Percentiles rank a stretch among this genome's conserved stretches.
Conservation (phyloP, 2,329 filamentous ascomycete species). For the Aspergillus calidoustus region DNA sequence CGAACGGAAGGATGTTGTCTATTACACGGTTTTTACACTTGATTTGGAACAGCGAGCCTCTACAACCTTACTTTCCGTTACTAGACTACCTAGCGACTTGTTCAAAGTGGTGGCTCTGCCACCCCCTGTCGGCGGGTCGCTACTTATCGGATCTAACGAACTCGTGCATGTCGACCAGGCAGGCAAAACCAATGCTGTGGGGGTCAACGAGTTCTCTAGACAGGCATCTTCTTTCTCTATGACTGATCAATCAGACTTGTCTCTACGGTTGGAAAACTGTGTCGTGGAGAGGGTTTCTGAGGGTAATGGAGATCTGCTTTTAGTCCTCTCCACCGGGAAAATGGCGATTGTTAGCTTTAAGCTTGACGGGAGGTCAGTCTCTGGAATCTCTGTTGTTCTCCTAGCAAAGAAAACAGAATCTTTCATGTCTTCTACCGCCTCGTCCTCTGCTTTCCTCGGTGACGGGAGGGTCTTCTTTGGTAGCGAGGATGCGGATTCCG, state of each 20-base stretch:
- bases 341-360: constrained; percentile 79
- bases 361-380: constrained; percentile 88
- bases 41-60: constrained; percentile 93
- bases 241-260: constrained; percentile 80
- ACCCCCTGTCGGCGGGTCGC: constrained; percentile 82
- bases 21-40: constrained; percentile 92
- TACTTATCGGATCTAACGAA: constrained; percentile 87
- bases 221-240: constrained; percentile 82
- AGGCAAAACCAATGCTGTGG: constrained; percentile 89
- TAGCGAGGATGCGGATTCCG: constrained; percentile 80
- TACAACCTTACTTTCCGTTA: constrained; percentile 86
- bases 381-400: constrained; percentile 74
- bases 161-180: constrained; percentile 95
- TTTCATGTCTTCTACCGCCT: constrained; percentile 65
- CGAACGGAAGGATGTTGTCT: constrained; percentile 81
- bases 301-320: constrained; percentile 80
- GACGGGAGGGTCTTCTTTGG: constrained; percentile 79
- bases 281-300: constrained; percentile 75
- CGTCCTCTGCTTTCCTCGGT: constrained; percentile 71
- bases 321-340: constrained; percentile 76
- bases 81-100: constrained; percentile 83
- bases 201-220: constrained; percentile 87
- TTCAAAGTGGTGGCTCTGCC: constrained; percentile 82
- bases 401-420: constrained; percentile 65
- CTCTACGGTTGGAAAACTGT: constrained; percentile 80